A percentile compares a stretch with the other conserved stretches of the same genome.
Conservation (phyloP, 1,139 yeast species). For the Yamadazyma trypodendri region DNA sequence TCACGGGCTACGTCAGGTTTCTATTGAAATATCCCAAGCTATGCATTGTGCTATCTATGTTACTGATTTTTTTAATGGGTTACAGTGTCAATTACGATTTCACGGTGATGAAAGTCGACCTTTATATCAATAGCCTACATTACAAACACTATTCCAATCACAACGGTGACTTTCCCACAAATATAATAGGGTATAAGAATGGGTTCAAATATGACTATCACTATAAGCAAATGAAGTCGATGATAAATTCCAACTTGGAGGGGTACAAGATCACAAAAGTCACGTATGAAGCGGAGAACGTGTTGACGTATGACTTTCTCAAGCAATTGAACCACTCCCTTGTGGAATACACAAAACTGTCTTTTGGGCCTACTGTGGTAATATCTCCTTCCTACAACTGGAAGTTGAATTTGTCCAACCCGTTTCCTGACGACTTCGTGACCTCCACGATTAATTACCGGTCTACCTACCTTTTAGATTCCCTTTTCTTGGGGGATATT, state of each 20-base stretch:
- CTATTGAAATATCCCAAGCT: conserved; percentile 11
- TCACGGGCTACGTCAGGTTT: conserved; percentile 2
- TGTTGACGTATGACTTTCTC: conserved; percentile 19
- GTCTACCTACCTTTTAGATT: conserved; percentile 18
- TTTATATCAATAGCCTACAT: conserved; percentile 1
- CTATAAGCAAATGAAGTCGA: conserved; percentile 4
- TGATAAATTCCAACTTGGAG: conserved; percentile 5
- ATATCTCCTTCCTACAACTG: conserved; percentile 12
- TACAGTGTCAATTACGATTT: conserved; percentile 32
- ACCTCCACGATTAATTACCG: conserved; percentile 24
- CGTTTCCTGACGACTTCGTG: conserved; percentile 7
- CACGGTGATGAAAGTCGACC: conserved; percentile 18
- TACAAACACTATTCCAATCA: not conserved
- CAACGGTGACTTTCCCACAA: conserved; percentile 1
- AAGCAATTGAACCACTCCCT: conserved; percentile 5
- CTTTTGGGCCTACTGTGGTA: conserved; percentile 7
- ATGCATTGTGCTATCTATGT: conserved; percentile 49
- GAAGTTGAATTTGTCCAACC: conserved; percentile 6
- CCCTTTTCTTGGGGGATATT: conserved; percentile 40
- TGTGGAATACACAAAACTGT: conserved; percentile 2
- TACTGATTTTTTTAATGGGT: conserved; percentile 49
- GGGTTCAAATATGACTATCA: conserved; percentile 4
- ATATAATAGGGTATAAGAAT: conserved; percentile 5
- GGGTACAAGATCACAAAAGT: conserved; percentile 7
- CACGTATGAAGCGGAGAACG: conserved; percentile 14